Conservation (phyloP, 2,329 filamentous ascomycete species). For the Amylocarpus encephaloides region DNA sequence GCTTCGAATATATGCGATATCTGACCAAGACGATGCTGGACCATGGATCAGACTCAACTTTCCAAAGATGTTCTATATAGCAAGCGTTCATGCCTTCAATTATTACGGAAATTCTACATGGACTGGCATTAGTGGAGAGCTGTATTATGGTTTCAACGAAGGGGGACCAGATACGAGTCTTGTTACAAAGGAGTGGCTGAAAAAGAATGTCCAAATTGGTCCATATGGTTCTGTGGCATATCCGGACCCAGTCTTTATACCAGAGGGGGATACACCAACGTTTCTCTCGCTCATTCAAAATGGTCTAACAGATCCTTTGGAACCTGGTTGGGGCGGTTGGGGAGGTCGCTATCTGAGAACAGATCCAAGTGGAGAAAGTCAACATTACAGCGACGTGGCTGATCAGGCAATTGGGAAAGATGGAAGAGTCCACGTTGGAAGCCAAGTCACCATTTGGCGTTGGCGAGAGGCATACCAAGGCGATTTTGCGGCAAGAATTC, state of each 20-base stretch:
- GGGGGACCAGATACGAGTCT: slow-evolving; percentile 43
- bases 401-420: slow-evolving; percentile 33
- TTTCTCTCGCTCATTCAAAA: slow-evolving; percentile 39
- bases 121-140: slow-evolving; percentile 48
- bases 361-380: slow-evolving; percentile 16
- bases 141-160: slow-evolving; percentile 17
- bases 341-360: slow-evolving; percentile 35
- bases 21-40: slow-evolving; percentile 53
- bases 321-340: slow-evolving; percentile 39
- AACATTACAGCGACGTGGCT: slow-evolving; percentile 30
- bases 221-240: slow-evolving; percentile 39
- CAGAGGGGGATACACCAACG: slow-evolving; percentile 44
- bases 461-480: slow-evolving; percentile 47
- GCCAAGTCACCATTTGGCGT: slow-evolving; percentile 47
- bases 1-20: slow-evolving; percentile 49
- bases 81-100: slow-evolving; percentile 49
- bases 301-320: slow-evolving; percentile 34
- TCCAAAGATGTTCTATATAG: slow-evolving; percentile 50
- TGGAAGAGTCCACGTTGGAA: slow-evolving; percentile 31
- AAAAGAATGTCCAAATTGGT: slow-evolving; percentile 47
- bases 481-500: slow-evolving; percentile 43
- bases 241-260: slow-evolving; percentile 43
- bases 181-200: slow-evolving; percentile 45
- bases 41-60: slow-evolving; percentile 49
- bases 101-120: slow-evolving; percentile 48